Percentiles rank a stretch among this genome's conserved stretches.
These are phyloP conservation scores for Apiospora koreana DNA, from an alignment of 2,329 filamentous ascomycete genomes.

Conservation along the genomic window DNA sequence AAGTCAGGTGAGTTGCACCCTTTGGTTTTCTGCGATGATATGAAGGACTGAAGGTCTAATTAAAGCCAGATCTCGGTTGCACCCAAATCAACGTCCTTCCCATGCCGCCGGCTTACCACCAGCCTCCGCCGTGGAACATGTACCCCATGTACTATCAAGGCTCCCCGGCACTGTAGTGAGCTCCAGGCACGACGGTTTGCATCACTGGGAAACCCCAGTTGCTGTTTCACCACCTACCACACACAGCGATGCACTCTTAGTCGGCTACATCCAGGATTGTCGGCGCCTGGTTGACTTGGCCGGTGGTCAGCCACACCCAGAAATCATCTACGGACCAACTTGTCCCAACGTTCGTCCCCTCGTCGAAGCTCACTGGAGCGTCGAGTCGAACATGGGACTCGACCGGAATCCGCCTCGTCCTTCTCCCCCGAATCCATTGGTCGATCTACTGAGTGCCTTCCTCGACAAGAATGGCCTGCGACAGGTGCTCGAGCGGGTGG, in stretches of 20 bases:
- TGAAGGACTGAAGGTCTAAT: constrained; percentile 27
- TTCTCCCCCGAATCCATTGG: constrained; percentile 26
- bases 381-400: not conserved
- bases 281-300: constrained; percentile 32
- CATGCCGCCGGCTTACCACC: constrained; percentile 32
- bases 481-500: constrained; percentile 34
- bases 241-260: constrained; percentile 36
- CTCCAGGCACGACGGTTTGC: not conserved
- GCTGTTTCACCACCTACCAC: constrained; percentile 31
- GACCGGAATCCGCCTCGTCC: not conserved
- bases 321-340: constrained; percentile 34
- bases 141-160: constrained; percentile 38
- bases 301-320: constrained; percentile 22
- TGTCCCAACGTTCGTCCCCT: constrained; percentile 36
- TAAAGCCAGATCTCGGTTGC: constrained; percentile 33
- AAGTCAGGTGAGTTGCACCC: constrained; percentile 32
- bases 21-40: constrained; percentile 15
- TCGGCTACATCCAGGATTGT: constrained; percentile 37
- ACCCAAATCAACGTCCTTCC: constrained; percentile 32
- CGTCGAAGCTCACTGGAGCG: constrained; percentile 24
- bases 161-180: constrained; percentile 24
- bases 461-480: constrained; percentile 30
- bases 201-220: constrained; percentile 36
- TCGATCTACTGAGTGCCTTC: constrained; percentile 32
- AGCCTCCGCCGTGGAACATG: constrained; percentile 35